Conservation (phyloP, 768 basidiomycete genomes). For the Suillus cothurnatus region DNA sequence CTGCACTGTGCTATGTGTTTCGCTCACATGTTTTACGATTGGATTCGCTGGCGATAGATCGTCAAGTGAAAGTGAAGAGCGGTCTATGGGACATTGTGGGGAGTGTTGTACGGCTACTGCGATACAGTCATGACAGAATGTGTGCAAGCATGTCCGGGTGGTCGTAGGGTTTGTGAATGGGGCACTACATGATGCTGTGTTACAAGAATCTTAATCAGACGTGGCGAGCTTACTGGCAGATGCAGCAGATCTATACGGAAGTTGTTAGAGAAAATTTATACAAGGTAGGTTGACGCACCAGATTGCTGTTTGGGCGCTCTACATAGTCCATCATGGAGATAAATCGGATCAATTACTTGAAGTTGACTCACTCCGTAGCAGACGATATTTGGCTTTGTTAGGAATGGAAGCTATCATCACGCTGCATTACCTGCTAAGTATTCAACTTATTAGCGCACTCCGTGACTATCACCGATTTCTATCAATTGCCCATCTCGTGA, state of each 20-base stretch:
- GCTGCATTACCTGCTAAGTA: too few species aligned
- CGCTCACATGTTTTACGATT: conserved; percentile 61
- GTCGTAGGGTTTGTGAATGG: conserved; percentile 81
- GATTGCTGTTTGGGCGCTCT: not conserved
- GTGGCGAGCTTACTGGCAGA: not conserved
- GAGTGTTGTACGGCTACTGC: conserved; percentile 65
- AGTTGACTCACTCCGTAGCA: too few species aligned
- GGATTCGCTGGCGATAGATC: conserved; percentile 71
- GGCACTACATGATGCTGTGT: conserved; percentile 39
- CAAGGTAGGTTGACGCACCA: not conserved
- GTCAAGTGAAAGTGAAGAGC: conserved; percentile 59
- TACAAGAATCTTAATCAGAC: not conserved
- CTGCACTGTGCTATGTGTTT: conserved; percentile 9
- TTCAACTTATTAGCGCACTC: too few species aligned
- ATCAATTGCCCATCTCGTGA: too few species aligned
- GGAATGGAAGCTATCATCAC: too few species aligned
- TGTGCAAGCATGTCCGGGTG: conserved; percentile 71
- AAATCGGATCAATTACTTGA: not conserved
- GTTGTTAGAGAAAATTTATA: not conserved
- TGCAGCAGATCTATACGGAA: not conserved
- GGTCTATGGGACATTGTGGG: conserved; percentile 86
- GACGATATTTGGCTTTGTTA: conserved; percentile 1
- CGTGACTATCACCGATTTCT: too few species aligned
- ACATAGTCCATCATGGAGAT: not conserved
- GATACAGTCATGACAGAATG: conserved; percentile 87